Conservation (phyloP, 139 green algal species). For the Coelastrella sp. region DNA sequence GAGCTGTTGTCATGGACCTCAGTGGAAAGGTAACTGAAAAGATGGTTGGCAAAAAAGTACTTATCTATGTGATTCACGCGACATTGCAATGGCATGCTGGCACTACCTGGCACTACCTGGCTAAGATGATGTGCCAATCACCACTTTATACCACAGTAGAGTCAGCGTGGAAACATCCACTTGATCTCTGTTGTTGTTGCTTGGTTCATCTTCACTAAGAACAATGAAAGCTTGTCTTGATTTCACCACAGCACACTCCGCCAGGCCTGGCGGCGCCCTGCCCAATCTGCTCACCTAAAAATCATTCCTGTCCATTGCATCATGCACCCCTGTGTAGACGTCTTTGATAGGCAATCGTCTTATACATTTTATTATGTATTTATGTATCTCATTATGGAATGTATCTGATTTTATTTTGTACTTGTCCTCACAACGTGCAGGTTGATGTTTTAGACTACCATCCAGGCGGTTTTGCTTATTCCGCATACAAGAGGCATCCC, state of each 20-base stretch:
- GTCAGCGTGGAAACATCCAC: too few species aligned
- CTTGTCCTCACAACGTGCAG: constrained; percentile 14
- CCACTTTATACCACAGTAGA: too few species aligned
- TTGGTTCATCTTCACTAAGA: too few species aligned
- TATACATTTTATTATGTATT: not conserved
- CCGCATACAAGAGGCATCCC: constrained; percentile 32
- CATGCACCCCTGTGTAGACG: too few species aligned
- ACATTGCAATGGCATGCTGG: not conserved
- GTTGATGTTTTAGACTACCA: constrained; percentile 60
- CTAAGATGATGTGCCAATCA: too few species aligned
- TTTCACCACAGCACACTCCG: too few species aligned
- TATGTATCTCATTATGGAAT: not conserved
- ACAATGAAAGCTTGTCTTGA: too few species aligned
- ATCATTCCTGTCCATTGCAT: too few species aligned
- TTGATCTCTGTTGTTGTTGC: too few species aligned
- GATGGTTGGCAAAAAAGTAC: not conserved
- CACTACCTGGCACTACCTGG: not conserved
- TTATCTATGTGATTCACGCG: not conserved
- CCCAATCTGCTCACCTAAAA: too few species aligned
- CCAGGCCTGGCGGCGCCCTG: too few species aligned
- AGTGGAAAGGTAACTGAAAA: constrained; percentile 36
- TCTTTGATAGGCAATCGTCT: too few species aligned
- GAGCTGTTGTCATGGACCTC: constrained; percentile 58
- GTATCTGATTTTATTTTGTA: not conserved
- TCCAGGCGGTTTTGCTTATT: constrained; percentile 42